Evolutionary conservation across 148 eudicot species (phyloP), one percentile per base, ranked within the genome.

Genomic region (Chenopodium quinoa): DNA sequence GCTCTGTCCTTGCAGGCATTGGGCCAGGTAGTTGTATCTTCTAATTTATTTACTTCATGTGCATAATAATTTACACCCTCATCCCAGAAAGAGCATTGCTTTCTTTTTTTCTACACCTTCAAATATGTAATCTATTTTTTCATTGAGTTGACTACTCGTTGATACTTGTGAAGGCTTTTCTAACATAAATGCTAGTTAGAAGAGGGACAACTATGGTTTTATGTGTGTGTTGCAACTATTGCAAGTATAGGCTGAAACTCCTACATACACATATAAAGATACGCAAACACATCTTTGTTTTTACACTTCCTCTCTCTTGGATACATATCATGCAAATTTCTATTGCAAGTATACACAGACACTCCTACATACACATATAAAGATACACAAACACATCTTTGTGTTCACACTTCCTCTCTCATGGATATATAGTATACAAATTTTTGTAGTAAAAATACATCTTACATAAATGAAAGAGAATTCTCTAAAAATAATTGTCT

Each of bases 1-100:
- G 99, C 99, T 80, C 97, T 91, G 71, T 92, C 95, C 81, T 89
- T 96, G 86, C 97, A 96, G 85, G 99, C 97, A 75, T 77, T 96
- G 74, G 98, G 98, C 44, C 98, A 96, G 98, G 99, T 96, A 90
- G 47, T 77, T 69, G 47, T 82, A 83, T n/a, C 80, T 64, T 68
- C 67, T 29, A 76, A 75, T 27, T 80, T 67, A 17, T 34, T 78
- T 34, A 13, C 17, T 23, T 37, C 82, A 70, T 70, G 44, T 37
- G 71, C 47, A 76, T 74, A 63, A 50, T 58, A 80, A 34, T 40
- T 81, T 78, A 70, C 50, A 40, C 67, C 31, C 25, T 66, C 82
- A 63, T 72, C 67, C 32, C 25, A 3, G 22, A 46, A 74, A 74
- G 11, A 25, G 20, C 1, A 27, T 48, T 50, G 40, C 40, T 74